Base-by-base conservation (phyloP, 176 grass and related monocot species). In the Dendrocalamus sinicus region DNA sequence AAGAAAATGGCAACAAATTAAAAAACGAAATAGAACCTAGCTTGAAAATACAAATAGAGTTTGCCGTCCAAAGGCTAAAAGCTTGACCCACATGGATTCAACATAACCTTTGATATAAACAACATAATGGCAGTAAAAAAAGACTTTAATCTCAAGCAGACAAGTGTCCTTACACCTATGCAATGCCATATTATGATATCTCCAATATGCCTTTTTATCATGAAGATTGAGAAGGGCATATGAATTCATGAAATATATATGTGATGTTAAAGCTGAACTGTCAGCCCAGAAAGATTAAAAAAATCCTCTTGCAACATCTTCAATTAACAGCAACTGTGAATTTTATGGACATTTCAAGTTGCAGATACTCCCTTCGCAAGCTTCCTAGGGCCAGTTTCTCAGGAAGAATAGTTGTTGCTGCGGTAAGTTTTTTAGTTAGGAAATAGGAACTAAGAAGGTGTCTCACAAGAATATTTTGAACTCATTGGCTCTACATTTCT, bases 211-310 rank as follows among this genome's bases (percentile, higher is more conserved):
- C 30, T 58, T 78, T 66, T 37, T 55, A 19, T 74, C 6, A 54
- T 53, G 16, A 89, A 39, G 9, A 67, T 74, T 48, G 12, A 54
- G 41, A 59, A n/a, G 44, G 28, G 32, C 44, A 70, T 70, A 61
- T 32, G 9, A 64, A 54, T 12, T 64, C 15, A 8, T 12, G 16
- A 60, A 23, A 85, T 73, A 19, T n/a, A 74, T 9, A 52, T 52
- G 52, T 54, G 53, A 81, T 52, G 6, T 23, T 67, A 65, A 51
- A 65, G 75, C 30, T 77, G 35, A 77, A 59, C 22, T 54, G 11
- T 45, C 16, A 62, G n/a, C 35, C 55, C 53, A 64, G 17, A 78
- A 62, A 83, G 12, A 53, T 40, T 1, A 65, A 41, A 73, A 12
- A 15, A 88, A 65, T 53, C 28, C 30, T 30, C 12, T 35, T 19